These are phyloP conservation scores for Neofusicoccum umdonicola DNA, from an alignment of 2,329 filamentous ascomycete species.

Conservation along the genomic window DNA sequence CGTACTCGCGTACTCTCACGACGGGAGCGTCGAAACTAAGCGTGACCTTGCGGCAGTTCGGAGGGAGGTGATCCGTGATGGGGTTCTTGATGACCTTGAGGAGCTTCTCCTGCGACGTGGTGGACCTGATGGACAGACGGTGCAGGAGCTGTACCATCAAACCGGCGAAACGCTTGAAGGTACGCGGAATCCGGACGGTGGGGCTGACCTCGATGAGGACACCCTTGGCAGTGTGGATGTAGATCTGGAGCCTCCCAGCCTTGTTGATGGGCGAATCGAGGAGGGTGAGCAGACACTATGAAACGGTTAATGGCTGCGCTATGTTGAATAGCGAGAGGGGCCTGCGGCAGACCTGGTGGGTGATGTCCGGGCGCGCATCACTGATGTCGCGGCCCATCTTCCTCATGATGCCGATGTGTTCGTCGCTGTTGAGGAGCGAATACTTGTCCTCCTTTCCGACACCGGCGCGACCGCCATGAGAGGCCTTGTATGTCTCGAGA, in stretches of 20 bases:
- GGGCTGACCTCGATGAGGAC: constrained; percentile 97
- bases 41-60: constrained; percentile 96
- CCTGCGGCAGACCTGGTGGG: constrained; percentile 75
- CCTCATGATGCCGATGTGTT: constrained; percentile 98
- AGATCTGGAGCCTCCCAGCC: constrained; percentile 94
- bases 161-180: constrained; percentile 97
- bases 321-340: constrained; percentile 21
- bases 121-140: constrained; percentile 91
- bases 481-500: constrained; percentile 94
- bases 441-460: constrained; percentile 87
- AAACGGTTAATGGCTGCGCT: constrained; percentile 11
- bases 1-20: constrained; percentile 84
- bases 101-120: constrained; percentile 95
- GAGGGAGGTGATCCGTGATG: constrained; percentile 92
- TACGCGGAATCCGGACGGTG: constrained; percentile 95
- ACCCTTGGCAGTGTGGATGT: constrained; percentile 96
- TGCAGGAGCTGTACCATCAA: constrained; percentile 98
- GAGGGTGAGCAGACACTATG: constrained; percentile 89
- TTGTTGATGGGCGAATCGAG: constrained; percentile 99
- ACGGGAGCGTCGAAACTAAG: constrained; percentile 90
- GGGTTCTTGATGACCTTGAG: constrained; percentile 97
- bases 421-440: constrained; percentile 95
- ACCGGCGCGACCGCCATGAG: constrained; percentile 64
- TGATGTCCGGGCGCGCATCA: constrained; percentile 95
- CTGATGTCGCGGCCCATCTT: constrained; percentile 99